Base-by-base conservation (phyloP, 495 filamentous ascomycete species). In the Xeromyces bisporus region DNA sequence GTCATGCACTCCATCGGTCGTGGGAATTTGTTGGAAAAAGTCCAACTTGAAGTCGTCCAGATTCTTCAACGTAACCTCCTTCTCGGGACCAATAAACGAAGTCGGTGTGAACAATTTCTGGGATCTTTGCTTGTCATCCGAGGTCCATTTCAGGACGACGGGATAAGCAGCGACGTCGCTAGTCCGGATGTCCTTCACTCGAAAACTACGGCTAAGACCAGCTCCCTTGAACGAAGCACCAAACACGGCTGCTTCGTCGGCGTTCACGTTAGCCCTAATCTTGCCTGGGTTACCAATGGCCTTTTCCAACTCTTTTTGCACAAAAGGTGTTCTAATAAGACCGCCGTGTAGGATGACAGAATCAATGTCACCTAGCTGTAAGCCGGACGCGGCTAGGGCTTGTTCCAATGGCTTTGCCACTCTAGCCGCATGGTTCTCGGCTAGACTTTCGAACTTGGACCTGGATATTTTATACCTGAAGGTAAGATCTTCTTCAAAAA, bases 191-290 rank as follows among this genome's bases (percentile, higher is more conserved):
- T 96, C 91, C 64, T 93, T 99, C 43, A 99, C 91, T 31, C 80
- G 74, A 68, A 99, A 99, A 46, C 75, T 84, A 21, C 86, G 83
- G 54, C 80, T 91, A 29, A 96, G 66, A 37, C 75, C 75, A 28
- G 91, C 91, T 17, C 78, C 91, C 48, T 83, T 82, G 66, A 96
- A 96, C 12, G 82, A 84, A 30, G 91, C 91, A 40, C 91, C 91
- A 53, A 99, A 92, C 10, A 93, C 89, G 29, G 91, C 89, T 10
- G 91, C 73, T 58, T 99, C 91, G 50, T 99, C 91, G 16, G 86
- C 77, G 55, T 99, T 99, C 42, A 99, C 91, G 44, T 86, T 96
- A 41, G 77, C 76, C 33, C 81, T 73, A 36, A 99, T 64, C 60
- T 93, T 94, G 30, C 75, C 71, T 4, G 71, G 61, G 10, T 63